phyloP scores from a whole-genome alignment of 2,329 filamentous ascomycete species.

The Botrytis porri region DNA sequence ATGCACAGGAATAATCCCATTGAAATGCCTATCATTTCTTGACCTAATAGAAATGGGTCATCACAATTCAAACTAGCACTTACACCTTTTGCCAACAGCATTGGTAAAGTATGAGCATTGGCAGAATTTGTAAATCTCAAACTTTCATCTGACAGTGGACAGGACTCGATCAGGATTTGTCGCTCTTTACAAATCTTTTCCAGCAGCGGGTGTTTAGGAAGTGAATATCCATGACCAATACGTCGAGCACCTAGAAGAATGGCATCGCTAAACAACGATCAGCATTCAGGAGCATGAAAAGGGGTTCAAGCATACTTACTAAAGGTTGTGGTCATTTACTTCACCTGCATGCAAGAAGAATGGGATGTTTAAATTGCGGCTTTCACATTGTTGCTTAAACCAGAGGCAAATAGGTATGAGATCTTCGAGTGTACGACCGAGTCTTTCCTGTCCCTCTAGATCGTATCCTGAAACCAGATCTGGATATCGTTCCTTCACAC shows the following conservation, averaged over 20 bases:
- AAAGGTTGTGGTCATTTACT: conserved; percentile 63
- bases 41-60: conserved; percentile 83
- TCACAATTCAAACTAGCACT: conserved; percentile 82
- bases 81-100: conserved; percentile 77
- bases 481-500: conserved; percentile 72
- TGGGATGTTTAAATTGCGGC: conserved; percentile 73
- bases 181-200: conserved; percentile 82
- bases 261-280: conserved; percentile 66
- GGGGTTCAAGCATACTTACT: not conserved
- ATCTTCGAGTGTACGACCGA: conserved; percentile 69
- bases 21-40: conserved; percentile 74
- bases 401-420: conserved; percentile 80
- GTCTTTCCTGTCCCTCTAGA: conserved; percentile 80
- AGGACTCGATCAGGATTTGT: conserved; percentile 80
- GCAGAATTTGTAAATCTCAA: conserved; percentile 74
- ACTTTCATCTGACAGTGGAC: conserved; percentile 84
- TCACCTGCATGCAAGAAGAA: conserved; percentile 96
- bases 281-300: not conserved
- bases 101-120: conserved; percentile 73
- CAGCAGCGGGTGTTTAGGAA: conserved; percentile 85
- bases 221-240: conserved; percentile 80
- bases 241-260: conserved; percentile 77
- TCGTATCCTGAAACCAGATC: conserved; percentile 81
- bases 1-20: conserved; percentile 91
- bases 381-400: conserved; percentile 78